Percentiles rank a stretch among this genome's conserved stretches.
These are phyloP conservation scores for Helotiales sp. DNA, from an alignment of 2,329 filamentous ascomycete species.

Conservation along the genomic window DNA sequence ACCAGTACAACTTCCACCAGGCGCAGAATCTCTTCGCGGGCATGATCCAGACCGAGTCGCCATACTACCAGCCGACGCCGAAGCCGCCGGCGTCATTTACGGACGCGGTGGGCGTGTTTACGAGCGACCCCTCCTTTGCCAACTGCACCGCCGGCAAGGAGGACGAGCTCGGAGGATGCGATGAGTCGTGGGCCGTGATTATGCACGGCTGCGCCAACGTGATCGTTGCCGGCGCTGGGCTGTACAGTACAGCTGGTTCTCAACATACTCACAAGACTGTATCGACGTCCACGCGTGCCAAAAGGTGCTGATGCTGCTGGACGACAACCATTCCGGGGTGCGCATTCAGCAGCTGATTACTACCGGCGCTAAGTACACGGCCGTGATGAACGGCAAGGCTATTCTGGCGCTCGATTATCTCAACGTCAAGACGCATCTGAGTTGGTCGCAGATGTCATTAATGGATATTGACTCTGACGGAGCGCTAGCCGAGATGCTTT, in stretches of 20 bases:
- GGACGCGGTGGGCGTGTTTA: constrained; percentile 13
- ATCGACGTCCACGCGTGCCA: constrained; percentile 38
- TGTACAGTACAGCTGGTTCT: constrained; percentile 44
- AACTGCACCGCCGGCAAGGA: constrained; percentile 17
- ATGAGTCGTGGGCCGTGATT: constrained; percentile 36
- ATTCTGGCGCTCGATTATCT: constrained; percentile 41
- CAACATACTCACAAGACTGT: constrained; percentile 38
- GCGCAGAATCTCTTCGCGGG: constrained; percentile 66
- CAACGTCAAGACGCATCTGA: constrained; percentile 39
- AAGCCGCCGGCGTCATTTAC: constrained; percentile 11
- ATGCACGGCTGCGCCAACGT: constrained; percentile 33
- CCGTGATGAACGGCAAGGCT: constrained; percentile 36
- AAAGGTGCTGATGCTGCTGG: constrained; percentile 20
- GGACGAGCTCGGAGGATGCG: constrained; percentile 28
- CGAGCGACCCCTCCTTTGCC: constrained; percentile 25
- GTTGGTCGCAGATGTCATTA: constrained; percentile 39
- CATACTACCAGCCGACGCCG: constrained; percentile 66
- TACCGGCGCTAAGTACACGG: constrained; percentile 43
- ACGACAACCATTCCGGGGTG: neutral
- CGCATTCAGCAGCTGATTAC: constrained; percentile 38
- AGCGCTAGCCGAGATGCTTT: too few species aligned
- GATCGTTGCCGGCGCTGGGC: constrained; percentile 38
- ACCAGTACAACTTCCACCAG: constrained; percentile 68
- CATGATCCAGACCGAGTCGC: constrained; percentile 70
- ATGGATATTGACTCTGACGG: too few species aligned